These are phyloP conservation scores for Tetrapisispora fleetii DNA, from an alignment of 805 yeast genomes.

Conservation along the genomic window DNA sequence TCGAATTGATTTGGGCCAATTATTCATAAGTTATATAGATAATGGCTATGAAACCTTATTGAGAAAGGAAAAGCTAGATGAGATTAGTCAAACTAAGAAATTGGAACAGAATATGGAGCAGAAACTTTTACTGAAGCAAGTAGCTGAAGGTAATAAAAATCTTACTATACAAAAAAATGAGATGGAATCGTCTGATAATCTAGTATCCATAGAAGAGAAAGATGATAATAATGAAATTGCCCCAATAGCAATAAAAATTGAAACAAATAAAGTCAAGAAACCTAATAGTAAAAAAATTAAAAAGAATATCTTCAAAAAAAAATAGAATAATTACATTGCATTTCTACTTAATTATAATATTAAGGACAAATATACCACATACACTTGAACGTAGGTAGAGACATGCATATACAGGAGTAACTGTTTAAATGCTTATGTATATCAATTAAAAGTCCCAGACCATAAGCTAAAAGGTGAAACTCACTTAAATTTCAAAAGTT, in stretches of 20 bases:
- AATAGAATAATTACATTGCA: background rate
- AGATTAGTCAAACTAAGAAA: conserved; percentile 29
- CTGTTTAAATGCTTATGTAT: no score
- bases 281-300: background rate
- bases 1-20: conserved; percentile 28
- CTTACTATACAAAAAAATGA: background rate
- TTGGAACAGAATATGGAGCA: conserved; percentile 40
- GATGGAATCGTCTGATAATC: background rate
- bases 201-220: background rate
- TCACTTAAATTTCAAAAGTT: conserved; percentile 9
- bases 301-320: conserved; percentile 2
- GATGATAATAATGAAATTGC: background rate
- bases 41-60: conserved; percentile 39
- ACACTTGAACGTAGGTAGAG: background rate
- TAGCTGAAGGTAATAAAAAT: conserved; percentile 25
- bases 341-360: background rate
- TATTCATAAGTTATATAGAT: conserved; percentile 45
- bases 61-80: conserved; percentile 32
- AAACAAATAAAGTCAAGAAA: background rate
- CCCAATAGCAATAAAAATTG: background rate
- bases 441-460: background rate
- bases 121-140: conserved; percentile 42
- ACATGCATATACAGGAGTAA: background rate
- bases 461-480: background rate
- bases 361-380: background rate